These are phyloP conservation scores for Chlamydomonas reinhardtii DNA, from an alignment of 163 green algal species.

Conservation along the genomic window DNA sequence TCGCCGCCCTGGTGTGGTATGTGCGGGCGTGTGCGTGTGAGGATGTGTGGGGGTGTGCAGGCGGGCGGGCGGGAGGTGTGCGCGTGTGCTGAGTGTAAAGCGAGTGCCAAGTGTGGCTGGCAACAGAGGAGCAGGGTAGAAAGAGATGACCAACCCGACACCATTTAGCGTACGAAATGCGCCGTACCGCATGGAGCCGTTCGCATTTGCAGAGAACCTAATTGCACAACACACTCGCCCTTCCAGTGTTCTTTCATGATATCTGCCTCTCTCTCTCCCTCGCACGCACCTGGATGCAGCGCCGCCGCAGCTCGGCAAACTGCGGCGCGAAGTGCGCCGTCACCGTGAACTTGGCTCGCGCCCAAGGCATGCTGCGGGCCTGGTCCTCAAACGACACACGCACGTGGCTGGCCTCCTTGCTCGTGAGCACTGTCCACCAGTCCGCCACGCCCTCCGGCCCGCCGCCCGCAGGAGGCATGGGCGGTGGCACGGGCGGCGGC, in stretches of 20 bases:
- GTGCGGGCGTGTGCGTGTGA: not conserved
- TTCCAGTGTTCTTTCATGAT: too few species aligned
- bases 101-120: too few species aligned
- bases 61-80: too few species aligned
- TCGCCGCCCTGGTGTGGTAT: conserved; percentile 71
- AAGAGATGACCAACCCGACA: too few species aligned
- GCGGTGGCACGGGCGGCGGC: not conserved
- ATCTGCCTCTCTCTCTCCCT: too few species aligned
- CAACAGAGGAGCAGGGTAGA: too few species aligned
- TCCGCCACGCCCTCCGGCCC: conserved; percentile 4
- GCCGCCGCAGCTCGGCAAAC: conserved; percentile 90
- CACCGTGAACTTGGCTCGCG: conserved; percentile 72
- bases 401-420: conserved; percentile 75
- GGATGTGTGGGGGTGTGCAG: too few species aligned
- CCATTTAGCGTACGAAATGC: too few species aligned
- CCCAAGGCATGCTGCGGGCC: conserved; percentile 65
- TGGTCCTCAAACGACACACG: conserved; percentile 80
- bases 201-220: too few species aligned
- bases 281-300: conserved; percentile 57
- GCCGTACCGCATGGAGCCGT: too few species aligned
- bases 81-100: too few species aligned
- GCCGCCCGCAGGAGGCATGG: not conserved
- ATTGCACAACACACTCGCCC: too few species aligned
- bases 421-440: conserved; percentile 39
- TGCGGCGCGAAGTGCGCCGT: conserved; percentile 91